Evolutionary conservation across 768 basidiomycete genomes (phyloP).

Genomic region (Boletus vermiculosoides): DNA sequence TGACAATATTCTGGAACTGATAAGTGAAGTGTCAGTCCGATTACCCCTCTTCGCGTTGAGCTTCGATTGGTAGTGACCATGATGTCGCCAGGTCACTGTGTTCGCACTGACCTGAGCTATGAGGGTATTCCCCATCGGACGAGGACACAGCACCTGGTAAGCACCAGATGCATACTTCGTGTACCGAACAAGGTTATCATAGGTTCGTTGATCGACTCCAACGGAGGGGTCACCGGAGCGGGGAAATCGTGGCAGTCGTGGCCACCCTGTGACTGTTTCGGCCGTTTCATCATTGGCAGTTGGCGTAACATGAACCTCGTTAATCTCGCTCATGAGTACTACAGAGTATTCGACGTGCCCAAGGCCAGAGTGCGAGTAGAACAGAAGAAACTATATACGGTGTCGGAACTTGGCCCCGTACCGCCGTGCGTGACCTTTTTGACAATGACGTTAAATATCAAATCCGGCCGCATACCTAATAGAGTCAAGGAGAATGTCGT

Average conservation of each 20-base stretch:
- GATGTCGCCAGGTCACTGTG: background rate
- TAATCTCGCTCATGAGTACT: conserved; percentile 5
- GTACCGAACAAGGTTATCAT: conserved; percentile 44
- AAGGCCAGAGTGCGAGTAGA: background rate
- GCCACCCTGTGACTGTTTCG: conserved; percentile 3
- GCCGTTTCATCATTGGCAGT: conserved; percentile 1
- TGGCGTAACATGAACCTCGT: background rate
- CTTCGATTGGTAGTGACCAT: background rate
- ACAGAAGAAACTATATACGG: background rate
- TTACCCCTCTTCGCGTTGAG: background rate
- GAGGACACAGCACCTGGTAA: conserved; percentile 45
- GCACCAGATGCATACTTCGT: conserved; percentile 51
- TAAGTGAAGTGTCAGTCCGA: background rate
- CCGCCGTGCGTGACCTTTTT: background rate
- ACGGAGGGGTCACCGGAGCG: conserved; percentile 18
- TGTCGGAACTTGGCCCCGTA: background rate
- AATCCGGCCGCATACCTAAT: conserved; percentile 33
- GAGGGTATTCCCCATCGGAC: conserved; percentile 48
- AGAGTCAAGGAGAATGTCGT: conserved; percentile 61
- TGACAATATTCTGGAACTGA: conserved; percentile 39
- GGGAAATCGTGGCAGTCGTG: conserved; percentile 30
- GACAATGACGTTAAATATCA: background rate
- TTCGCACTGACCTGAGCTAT: conserved; percentile 37
- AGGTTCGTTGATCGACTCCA: conserved; percentile 38
- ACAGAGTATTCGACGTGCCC: background rate